Evolutionary conservation across 495 filamentous ascomycete genomes (phyloP), one percentile per base, ranked within the genome.

Genomic region (Aspergillus carlsbadensis): DNA sequence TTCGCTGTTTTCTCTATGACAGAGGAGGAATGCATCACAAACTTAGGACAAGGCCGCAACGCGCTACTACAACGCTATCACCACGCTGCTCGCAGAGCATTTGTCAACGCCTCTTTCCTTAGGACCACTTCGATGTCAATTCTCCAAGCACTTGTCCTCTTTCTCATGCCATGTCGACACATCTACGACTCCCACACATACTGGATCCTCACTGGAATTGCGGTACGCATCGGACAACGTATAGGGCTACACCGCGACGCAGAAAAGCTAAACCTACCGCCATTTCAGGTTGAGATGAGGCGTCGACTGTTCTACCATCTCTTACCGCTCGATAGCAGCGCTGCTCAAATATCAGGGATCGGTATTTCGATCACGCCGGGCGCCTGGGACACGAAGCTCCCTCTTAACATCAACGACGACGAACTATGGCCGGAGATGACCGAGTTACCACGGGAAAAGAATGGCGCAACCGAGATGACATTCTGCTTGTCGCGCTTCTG

Each of bases 391-490:
- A 66, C 71, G 11, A 57, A 62, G 33, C 62, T 61, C n/a, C 81
- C 83, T 18, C 65, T 70, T 33, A 85, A 86, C 52, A 58, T 81
- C 11, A 80, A 84, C 52, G 84, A 87, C 64, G 77, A 76, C 11
- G 82, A 86, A 45, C 75, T 86, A 18, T 74, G 76, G 45, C 82
- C 81, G 4, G 71, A 71, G n/a, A 84, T 85, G 68, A 81, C 75
- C 7, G 76, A 82, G 51, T 63, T 71, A 0, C 71, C 82, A 8
- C 70, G 70, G 40, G 78, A 82, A 24, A 76, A 79, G 11, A 70
- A 78, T 4, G 83, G 84, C 4, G 73, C 84, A 0, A 87, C 86
- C 4, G 86, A 89, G 48, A 88, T 88, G 86, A 80, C 84, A 21
- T 87, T 87, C 60, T 82, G 79, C 58, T 67, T 85, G n/a, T 67